Conservation (phyloP, 345 rosid genomes). For the Gossypium herbaceum region DNA sequence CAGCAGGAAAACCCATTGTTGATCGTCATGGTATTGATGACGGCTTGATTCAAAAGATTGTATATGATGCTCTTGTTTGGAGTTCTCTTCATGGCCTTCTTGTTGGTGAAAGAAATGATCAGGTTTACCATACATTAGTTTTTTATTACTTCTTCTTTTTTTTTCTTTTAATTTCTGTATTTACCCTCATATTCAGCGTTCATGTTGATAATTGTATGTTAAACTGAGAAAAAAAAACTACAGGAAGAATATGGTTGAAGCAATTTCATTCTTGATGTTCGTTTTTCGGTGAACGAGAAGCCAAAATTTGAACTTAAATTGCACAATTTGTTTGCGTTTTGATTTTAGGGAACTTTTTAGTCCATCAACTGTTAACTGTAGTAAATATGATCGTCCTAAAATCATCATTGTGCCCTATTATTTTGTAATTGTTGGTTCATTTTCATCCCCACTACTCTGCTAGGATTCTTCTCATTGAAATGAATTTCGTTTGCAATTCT, state of each 20-base stretch:
- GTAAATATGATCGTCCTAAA: background rate
- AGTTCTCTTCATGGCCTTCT: conserved; percentile 91
- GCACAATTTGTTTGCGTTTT: background rate
- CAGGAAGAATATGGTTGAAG: background rate
- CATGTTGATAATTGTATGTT: background rate
- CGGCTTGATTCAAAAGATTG: conserved; percentile 60
- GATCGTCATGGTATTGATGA: conserved; percentile 53
- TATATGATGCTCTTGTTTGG: conserved; percentile 95
- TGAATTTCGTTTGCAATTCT: background rate
- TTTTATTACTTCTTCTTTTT: background rate
- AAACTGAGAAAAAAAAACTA: background rate
- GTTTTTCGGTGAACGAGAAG: background rate
- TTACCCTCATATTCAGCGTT: background rate
- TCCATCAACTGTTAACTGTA: background rate
- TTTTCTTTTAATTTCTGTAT: background rate
- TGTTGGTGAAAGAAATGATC: conserved; percentile 68
- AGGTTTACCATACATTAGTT: conserved; percentile 34
- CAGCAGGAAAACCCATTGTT: conserved; percentile 25
- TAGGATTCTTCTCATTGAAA: background rate
- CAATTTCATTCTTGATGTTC: background rate
- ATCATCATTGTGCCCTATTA: background rate
- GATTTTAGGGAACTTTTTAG: background rate
- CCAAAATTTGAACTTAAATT: conserved; percentile 6
- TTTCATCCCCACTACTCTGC: background rate
- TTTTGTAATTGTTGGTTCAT: background rate